These are phyloP conservation scores for Hibiscus mutabilis DNA, from an alignment of 345 rosid species.

Conservation along the genomic window DNA sequence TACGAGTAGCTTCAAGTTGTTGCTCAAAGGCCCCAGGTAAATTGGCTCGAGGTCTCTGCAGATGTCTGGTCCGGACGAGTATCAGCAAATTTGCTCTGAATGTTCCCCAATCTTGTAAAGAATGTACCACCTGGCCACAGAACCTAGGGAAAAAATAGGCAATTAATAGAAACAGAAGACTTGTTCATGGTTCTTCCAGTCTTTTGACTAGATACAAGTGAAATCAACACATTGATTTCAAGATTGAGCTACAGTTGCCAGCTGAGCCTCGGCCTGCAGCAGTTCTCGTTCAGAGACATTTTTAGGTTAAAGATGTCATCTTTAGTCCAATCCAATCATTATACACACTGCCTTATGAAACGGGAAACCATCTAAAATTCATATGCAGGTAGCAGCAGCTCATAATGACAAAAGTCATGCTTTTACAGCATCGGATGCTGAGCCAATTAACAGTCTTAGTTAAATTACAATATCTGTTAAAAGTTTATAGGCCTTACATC, in stretches of 20 bases:
- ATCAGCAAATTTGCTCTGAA: slow-evolving; percentile 29
- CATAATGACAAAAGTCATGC: background rate
- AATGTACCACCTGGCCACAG: slow-evolving; percentile 91
- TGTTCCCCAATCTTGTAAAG: slow-evolving; percentile 47
- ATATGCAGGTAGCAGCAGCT: background rate
- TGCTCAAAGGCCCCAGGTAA: slow-evolving; percentile 65
- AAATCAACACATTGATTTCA: background rate
- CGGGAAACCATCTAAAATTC: background rate
- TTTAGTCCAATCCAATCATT: background rate
- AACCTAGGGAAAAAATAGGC: slow-evolving; percentile 33
- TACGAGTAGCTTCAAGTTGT: slow-evolving; percentile 80
- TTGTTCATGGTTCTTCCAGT: background rate
- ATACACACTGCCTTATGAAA: background rate
- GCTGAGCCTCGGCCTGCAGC: no score
- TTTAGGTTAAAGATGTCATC: background rate
- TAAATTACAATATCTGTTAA: background rate
- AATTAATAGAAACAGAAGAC: background rate
- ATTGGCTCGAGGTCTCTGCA: slow-evolving; percentile 38
- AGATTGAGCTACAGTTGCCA: background rate
- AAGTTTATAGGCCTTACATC: slow-evolving; percentile 54
- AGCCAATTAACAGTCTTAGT: background rate
- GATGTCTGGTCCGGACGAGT: slow-evolving; percentile 25
- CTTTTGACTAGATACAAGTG: slow-evolving; percentile 8
- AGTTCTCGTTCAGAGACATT: no score
- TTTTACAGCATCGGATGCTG: slow-evolving; percentile 4